phyloP scores from a whole-genome alignment of 2,329 filamentous ascomycete species.

The Curvularia eragrostidis region DNA sequence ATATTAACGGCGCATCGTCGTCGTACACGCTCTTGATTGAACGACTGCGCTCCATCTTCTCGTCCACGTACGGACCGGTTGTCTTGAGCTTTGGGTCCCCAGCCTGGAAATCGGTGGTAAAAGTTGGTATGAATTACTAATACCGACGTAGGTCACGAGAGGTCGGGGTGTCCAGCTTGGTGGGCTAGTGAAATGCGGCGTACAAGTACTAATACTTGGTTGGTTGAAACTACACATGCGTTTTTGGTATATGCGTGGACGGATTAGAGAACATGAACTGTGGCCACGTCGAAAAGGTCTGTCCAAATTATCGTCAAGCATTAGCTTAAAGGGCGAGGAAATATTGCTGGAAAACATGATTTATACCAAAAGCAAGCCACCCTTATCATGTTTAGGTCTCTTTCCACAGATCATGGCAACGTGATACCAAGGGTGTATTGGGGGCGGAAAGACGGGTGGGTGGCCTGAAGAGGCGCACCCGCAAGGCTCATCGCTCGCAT shows the following conservation, averaged over 20 bases:
- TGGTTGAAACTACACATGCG: neutral
- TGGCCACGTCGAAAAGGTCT: neutral
- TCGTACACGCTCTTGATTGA: slow-evolving; percentile 11
- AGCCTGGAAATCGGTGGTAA: neutral
- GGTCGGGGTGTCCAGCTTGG: neutral
- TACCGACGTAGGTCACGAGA: neutral
- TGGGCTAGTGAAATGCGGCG: neutral
- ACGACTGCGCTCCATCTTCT: slow-evolving; percentile 17
- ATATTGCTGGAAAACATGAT: neutral
- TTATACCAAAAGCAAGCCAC: neutral
- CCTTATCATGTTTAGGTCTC: slow-evolving; percentile 4
- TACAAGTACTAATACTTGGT: neutral
- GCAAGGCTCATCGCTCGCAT: neutral
- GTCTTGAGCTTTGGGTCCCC: neutral
- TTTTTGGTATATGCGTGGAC: neutral
- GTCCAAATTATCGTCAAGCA: neutral
- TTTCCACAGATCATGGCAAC: neutral
- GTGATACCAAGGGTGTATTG: slow-evolving; percentile 5
- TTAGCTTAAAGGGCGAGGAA: neutral
- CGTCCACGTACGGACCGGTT: neutral
- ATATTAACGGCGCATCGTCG: slow-evolving; percentile 18
- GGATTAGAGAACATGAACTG: neutral
- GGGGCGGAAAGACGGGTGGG: slow-evolving; percentile 15
- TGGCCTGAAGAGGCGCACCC: slow-evolving; percentile 11
- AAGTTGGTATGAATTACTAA: neutral